phyloP scores from a whole-genome alignment of 495 filamentous ascomycete species.

The Xylaria cubensis region DNA sequence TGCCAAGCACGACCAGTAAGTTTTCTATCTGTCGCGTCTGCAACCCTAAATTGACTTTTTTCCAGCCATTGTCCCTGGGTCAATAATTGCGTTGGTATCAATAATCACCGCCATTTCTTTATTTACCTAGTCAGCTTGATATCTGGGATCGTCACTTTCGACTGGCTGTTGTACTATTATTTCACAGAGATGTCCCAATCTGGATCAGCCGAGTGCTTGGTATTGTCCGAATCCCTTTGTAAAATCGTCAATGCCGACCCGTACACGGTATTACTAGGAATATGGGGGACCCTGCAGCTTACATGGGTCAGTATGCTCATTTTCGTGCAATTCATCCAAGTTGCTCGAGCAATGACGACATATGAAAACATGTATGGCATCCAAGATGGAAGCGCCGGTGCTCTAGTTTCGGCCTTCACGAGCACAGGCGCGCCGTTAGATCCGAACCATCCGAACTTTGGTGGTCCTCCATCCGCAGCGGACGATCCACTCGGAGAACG shows the following conservation, averaged over 20 bases:
- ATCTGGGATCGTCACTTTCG: conserved; percentile 71
- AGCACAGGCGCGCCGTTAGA: conserved; percentile 77
- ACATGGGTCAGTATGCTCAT: conserved; percentile 96
- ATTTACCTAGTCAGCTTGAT: conserved; percentile 82
- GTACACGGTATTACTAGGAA: conserved; percentile 76
- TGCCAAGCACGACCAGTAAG: conserved; percentile 96
- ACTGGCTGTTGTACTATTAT: conserved; percentile 54
- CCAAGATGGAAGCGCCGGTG: conserved; percentile 61
- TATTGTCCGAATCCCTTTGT: conserved; percentile 79
- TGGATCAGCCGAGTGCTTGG: conserved; percentile 65
- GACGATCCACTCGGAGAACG: conserved; percentile 48
- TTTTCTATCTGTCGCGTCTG: conserved; percentile 9
- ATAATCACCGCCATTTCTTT: conserved; percentile 95
- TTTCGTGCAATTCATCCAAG: conserved; percentile 87
- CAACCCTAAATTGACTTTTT: conserved; percentile 45
- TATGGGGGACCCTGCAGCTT: conserved; percentile 83
- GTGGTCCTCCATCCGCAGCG: conserved; percentile 47
- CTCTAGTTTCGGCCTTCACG: conserved; percentile 78
- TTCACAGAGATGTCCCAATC: conserved; percentile 40
- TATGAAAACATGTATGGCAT: conserved; percentile 91
- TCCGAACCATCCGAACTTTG: conserved; percentile 44
- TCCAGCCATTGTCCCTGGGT: conserved; percentile 96
- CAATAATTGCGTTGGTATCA: conserved; percentile 91
- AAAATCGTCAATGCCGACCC: conserved; percentile 75
- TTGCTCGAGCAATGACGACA: conserved; percentile 90